Evolutionary conservation across 139 green algal genomes (phyloP).

Genomic region (Penium margaritaceum): DNA sequence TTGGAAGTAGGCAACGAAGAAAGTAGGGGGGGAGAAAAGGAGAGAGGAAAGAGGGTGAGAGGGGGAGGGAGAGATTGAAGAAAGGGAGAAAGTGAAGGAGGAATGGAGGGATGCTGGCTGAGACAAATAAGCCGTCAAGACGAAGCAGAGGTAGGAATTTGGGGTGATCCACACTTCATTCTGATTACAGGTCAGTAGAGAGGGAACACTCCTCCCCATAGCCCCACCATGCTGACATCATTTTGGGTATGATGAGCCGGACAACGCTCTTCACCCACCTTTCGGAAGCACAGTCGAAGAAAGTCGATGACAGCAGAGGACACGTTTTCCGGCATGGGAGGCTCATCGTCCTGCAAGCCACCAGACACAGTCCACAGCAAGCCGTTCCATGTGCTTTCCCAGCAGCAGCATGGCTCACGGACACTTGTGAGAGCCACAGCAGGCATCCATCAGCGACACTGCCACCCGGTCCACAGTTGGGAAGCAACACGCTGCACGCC

Average conservation of each 20-base stretch:
- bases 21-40: too few species aligned
- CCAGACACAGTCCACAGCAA: too few species aligned
- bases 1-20: too few species aligned
- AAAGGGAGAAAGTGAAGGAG: too few species aligned
- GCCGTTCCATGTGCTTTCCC: too few species aligned
- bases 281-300: constrained; percentile 82
- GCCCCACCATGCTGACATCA: not conserved
- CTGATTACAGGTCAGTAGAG: not conserved
- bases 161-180: not conserved
- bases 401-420: not conserved
- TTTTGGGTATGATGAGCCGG: not conserved
- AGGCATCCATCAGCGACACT: not conserved
- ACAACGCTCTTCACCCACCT: constrained; percentile 51
- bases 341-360: constrained; percentile 69
- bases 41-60: too few species aligned
- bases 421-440: not conserved
- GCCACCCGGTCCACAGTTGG: not conserved
- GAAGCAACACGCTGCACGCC: not conserved
- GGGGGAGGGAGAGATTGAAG: too few species aligned
- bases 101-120: too few species aligned
- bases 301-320: constrained; percentile 74
- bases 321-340: constrained; percentile 71
- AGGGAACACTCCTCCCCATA: not conserved
- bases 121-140: too few species aligned
- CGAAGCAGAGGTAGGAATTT: too few species aligned